Conservation (phyloP, 495 filamentous ascomycete species). For the Penicillium tannophilum region DNA sequence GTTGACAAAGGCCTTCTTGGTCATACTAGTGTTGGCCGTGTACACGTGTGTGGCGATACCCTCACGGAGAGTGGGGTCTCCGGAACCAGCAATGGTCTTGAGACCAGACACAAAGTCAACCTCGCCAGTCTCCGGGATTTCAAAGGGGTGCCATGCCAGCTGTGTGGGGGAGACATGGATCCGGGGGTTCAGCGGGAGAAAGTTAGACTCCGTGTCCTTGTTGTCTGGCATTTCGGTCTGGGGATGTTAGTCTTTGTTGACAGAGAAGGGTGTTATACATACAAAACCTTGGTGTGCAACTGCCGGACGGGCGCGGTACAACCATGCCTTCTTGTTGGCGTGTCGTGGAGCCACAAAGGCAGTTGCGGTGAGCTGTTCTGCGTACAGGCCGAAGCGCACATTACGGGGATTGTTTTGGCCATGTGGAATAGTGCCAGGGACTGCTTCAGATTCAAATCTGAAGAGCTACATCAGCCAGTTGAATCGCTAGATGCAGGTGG, state of each 20-base stretch:
- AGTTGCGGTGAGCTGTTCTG: constrained; percentile 50
- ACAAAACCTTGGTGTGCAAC: constrained; percentile 55
- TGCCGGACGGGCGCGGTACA: constrained; percentile 50
- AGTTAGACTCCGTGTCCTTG: constrained; percentile 46
- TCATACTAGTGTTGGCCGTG: constrained; percentile 48
- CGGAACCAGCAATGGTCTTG: constrained; percentile 52
- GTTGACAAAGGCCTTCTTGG: constrained; percentile 48
- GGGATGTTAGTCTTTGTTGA: constrained; percentile 14
- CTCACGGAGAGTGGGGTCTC: constrained; percentile 52
- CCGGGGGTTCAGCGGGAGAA: constrained; percentile 50
- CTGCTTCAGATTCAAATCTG: constrained; percentile 49
- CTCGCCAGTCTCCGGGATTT: constrained; percentile 39
- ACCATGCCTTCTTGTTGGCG: constrained; percentile 51
- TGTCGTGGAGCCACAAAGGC: constrained; percentile 52
- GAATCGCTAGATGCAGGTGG: constrained; percentile 20
- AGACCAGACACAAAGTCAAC: constrained; percentile 50
- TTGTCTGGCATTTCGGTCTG: constrained; percentile 53
- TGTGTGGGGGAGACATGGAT: constrained; percentile 64
- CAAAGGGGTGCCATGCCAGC: constrained; percentile 52
- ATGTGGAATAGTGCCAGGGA: constrained; percentile 51
- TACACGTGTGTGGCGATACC: constrained; percentile 52
- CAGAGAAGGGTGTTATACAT: constrained; percentile 11
- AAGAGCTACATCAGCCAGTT: constrained; percentile 30
- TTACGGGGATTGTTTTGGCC: constrained; percentile 51
- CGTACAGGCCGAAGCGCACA: constrained; percentile 50